Evolutionary conservation across 768 basidiomycete species (phyloP).

Genomic region (Mrakia gelida): DNA sequence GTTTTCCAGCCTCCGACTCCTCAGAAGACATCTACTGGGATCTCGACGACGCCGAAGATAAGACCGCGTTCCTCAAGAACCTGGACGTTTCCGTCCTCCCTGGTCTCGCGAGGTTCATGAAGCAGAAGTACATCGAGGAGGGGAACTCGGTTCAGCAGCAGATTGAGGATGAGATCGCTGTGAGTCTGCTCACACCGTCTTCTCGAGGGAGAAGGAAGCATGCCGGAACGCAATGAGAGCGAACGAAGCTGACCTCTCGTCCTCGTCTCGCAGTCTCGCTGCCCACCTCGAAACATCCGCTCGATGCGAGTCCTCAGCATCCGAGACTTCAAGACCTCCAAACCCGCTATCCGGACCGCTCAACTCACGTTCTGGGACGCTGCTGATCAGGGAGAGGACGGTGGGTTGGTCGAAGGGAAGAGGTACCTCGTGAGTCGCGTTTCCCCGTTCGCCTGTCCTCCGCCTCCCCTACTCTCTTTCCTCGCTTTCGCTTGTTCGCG

Average conservation of each 20-base stretch:
- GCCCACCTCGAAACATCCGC: conserved; percentile 69
- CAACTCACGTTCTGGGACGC: conserved; percentile 84
- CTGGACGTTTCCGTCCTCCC: background rate
- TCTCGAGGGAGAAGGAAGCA: too few species aligned
- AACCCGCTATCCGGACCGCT: conserved; percentile 55
- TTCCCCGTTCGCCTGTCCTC: too few species aligned
- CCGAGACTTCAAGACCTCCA: conserved; percentile 58
- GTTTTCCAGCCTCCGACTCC: conserved; percentile 38
- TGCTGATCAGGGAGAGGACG: conserved; percentile 50
- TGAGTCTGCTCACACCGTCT: conserved; percentile 44
- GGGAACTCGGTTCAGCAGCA: conserved; percentile 55
- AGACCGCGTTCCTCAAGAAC: conserved; percentile 17
- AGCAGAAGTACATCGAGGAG: conserved; percentile 48
- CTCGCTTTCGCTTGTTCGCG: background rate
- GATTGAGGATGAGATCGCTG: conserved; percentile 69
- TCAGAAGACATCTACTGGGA: conserved; percentile 58
- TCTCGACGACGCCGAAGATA: conserved; percentile 56
- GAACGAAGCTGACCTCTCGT: background rate
- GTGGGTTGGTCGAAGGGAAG: conserved; percentile 58
- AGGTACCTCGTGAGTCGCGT: conserved; percentile 59
- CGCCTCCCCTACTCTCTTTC: background rate
- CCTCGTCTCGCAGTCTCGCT: conserved; percentile 49
- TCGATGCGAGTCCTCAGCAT: conserved; percentile 70
- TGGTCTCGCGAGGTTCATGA: conserved; percentile 23
- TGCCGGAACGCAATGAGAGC: too few species aligned